Conservation (phyloP, 1,284 basidiomycete genomes). For the Fomitopsis schrenkii region DNA sequence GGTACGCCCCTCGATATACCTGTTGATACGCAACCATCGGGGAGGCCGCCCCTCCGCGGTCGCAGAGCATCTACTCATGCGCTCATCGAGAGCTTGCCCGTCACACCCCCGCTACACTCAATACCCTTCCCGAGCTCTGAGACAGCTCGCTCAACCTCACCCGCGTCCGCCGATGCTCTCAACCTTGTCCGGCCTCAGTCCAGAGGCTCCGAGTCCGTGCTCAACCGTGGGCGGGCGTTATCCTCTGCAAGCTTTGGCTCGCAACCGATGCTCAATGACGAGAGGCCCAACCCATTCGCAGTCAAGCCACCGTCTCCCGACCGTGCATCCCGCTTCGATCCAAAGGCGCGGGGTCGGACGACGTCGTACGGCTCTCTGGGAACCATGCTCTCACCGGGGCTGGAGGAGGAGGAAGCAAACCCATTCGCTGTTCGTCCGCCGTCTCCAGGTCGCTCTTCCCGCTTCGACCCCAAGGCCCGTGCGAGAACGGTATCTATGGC, state of each 20-base stretch:
- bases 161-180: slow-evolving; percentile 33
- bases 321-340: slow-evolving; percentile 68
- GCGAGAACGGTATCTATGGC: slow-evolving; percentile 62
- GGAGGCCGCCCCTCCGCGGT: slow-evolving; percentile 34
- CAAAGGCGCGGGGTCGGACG: slow-evolving; percentile 60
- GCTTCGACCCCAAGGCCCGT: slow-evolving; percentile 70
- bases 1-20: slow-evolving; percentile 53
- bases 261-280: slow-evolving; percentile 32
- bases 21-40: slow-evolving; percentile 15
- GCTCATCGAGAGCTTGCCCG: slow-evolving; percentile 40
- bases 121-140: slow-evolving; percentile 60
- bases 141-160: slow-evolving; percentile 50
- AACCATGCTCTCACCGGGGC: slow-evolving; percentile 46
- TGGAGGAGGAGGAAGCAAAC: slow-evolving; percentile 37
- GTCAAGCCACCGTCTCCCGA: slow-evolving; percentile 54
- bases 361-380: slow-evolving; percentile 61
- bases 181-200: slow-evolving; percentile 19
- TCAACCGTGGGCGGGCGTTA: slow-evolving; percentile 33
- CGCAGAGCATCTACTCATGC: slow-evolving; percentile 45
- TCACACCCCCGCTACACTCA: slow-evolving; percentile 40
- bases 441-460: slow-evolving; percentile 54
- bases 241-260: slow-evolving; percentile 49
- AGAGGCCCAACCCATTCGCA: slow-evolving; percentile 50
- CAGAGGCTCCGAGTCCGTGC: slow-evolving; percentile 25
- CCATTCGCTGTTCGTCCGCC: slow-evolving; percentile 60